phyloP scores from a whole-genome alignment of 441 rosid genomes.

The Euphorbia celastroides region DNA sequence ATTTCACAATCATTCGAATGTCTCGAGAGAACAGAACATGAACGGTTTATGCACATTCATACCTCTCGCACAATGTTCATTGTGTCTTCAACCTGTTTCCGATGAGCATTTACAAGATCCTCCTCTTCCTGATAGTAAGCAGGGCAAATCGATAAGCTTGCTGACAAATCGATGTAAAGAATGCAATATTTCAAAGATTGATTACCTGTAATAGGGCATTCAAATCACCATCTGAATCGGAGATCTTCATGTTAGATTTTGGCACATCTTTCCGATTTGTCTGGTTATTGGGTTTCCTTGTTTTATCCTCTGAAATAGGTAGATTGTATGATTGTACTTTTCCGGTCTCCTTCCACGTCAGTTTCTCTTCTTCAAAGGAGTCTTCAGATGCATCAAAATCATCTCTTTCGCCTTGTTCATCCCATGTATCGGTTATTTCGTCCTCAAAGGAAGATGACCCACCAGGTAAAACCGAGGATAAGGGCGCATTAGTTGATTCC shows the following conservation, averaged over 20 bases:
- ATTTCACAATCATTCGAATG: neutral
- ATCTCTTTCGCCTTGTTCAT: constrained; percentile 64
- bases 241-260: constrained; percentile 40
- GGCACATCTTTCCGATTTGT: constrained; percentile 48
- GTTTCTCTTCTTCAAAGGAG: constrained; percentile 62
- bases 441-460: constrained; percentile 56
- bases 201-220: constrained; percentile 53
- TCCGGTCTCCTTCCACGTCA: constrained; percentile 64
- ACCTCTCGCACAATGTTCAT: constrained; percentile 66
- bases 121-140: constrained; percentile 52
- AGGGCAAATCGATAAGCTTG: constrained; percentile 9
- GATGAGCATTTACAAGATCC: constrained; percentile 61
- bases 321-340: constrained; percentile 46
- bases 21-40: neutral
- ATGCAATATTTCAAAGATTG: neutral
- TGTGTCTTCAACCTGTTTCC: constrained; percentile 61
- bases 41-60: neutral
- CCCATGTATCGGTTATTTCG: constrained; percentile 64
- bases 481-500: constrained; percentile 66
- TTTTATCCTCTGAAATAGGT: constrained; percentile 45
- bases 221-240: constrained; percentile 49
- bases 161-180: neutral
- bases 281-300: constrained; percentile 44
- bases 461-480: constrained; percentile 54
- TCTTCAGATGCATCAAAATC: constrained; percentile 69